These are phyloP conservation scores for Pichia sp. DNA, from an alignment of 1,139 yeast species.

Conservation along the genomic window DNA sequence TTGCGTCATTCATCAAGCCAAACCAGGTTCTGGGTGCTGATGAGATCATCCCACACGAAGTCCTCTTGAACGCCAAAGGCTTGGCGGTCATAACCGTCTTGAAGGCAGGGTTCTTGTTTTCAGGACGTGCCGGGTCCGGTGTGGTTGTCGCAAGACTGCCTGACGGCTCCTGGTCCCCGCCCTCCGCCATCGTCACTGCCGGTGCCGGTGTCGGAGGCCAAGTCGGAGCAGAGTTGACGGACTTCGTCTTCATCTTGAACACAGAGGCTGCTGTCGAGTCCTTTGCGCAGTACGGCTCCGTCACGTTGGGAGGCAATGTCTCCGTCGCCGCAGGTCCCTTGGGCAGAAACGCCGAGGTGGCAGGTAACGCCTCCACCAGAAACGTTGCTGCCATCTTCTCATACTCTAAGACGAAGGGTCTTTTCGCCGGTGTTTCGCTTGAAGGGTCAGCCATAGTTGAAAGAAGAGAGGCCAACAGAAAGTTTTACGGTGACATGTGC, in stretches of 20 bases:
- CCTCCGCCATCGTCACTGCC: conserved; percentile 90
- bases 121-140: conserved; percentile 98
- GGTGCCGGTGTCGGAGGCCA: conserved; percentile 99
- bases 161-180: conserved; percentile 98
- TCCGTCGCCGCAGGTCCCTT: conserved; percentile 98
- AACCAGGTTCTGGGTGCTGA: conserved; percentile 90
- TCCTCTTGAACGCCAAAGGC: conserved; percentile 87
- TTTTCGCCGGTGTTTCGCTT: conserved; percentile 93
- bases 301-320: conserved; percentile 91
- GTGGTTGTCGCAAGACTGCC: conserved; percentile 89
- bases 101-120: conserved; percentile 92
- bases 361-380: conserved; percentile 88
- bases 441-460: conserved; percentile 95
- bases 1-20: conserved; percentile 90
- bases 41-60: conserved; percentile 83
- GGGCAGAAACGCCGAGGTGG: conserved; percentile 97
- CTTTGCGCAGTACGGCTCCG: conserved; percentile 90
- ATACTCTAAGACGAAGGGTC: conserved; percentile 92
- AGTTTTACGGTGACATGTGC: conserved; percentile 83
- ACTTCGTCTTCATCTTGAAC: conserved; percentile 89
- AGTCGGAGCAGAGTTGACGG: conserved; percentile 94
- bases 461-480: conserved; percentile 94
- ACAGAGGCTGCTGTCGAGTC: conserved; percentile 85
- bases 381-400: conserved; percentile 89
- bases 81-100: conserved; percentile 85